phyloP scores from a whole-genome alignment of 371 early-diverging fungal species.

The Mucor lusitanicus region DNA sequence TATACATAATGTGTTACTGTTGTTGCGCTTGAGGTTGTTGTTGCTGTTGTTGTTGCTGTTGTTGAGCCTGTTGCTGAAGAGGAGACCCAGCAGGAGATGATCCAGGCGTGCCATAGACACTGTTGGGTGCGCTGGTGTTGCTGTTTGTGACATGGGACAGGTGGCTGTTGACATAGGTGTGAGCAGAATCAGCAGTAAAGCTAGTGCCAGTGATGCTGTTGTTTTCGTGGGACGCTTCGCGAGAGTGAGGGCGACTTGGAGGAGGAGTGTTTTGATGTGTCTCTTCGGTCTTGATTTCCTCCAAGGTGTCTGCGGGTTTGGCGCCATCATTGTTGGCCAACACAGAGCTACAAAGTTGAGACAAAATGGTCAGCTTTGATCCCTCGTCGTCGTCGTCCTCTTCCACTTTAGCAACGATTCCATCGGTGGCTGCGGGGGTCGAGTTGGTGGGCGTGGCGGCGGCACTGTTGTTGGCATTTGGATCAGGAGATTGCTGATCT shows the following conservation, averaged over 20 bases:
- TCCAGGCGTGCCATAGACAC: conserved; percentile 17
- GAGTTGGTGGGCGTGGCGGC: neutral
- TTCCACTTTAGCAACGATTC: conserved; percentile 4
- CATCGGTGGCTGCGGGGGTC: neutral
- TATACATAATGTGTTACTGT: neutral
- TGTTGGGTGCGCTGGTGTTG: conserved; percentile 2
- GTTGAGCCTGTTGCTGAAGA: neutral
- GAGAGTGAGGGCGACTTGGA: conserved; percentile 33
- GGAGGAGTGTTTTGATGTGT: conserved; percentile 30
- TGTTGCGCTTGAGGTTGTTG: conserved; percentile 1
- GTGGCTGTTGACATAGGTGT: conserved; percentile 28
- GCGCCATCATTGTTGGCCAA: conserved; percentile 37
- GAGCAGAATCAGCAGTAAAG: conserved; percentile 2
- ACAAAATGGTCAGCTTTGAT: conserved; percentile 46
- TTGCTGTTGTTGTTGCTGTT: too few relatives aligned
- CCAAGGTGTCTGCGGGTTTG: conserved; percentile 15
- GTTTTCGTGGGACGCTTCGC: conserved; percentile 23
- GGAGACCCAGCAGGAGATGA: conserved; percentile 19
- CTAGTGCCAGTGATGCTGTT: neutral
- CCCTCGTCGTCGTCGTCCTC: conserved; percentile 48
- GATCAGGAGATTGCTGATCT: conserved; percentile 19
- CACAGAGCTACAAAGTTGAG: conserved; percentile 50
- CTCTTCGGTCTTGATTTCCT: conserved; percentile 13
- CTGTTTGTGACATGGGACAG: conserved; percentile 9
- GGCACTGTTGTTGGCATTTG: conserved; percentile 12